Conservation (phyloP, 495 filamentous ascomycete genomes). For the Polyplosphaeria fusca region DNA sequence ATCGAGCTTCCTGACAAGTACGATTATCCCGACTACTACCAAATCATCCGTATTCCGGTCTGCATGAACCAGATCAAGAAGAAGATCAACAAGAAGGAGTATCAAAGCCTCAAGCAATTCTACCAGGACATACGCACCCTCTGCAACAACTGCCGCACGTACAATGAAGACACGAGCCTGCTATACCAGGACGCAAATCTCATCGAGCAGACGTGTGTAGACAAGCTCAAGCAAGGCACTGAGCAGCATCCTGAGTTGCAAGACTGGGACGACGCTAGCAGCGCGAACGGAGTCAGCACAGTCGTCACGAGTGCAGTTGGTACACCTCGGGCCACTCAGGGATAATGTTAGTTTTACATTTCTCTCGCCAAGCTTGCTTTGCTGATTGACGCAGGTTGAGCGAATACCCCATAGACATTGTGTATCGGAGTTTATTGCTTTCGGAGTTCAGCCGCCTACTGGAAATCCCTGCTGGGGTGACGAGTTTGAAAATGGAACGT, state of each 20-base stretch:
- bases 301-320: conserved; percentile 60
- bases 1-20: conserved; percentile 84
- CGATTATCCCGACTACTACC: conserved; percentile 88
- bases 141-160: conserved; percentile 86
- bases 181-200: conserved; percentile 88
- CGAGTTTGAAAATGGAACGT: neutral
- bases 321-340: conserved; percentile 59
- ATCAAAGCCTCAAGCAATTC: conserved; percentile 75
- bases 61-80: conserved; percentile 89
- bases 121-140: conserved; percentile 75
- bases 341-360: conserved; percentile 10
- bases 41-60: conserved; percentile 86
- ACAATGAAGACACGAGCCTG: conserved; percentile 91
- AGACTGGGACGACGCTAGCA: conserved; percentile 61
- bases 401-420: conserved; percentile 4
- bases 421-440: neutral
- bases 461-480: neutral
- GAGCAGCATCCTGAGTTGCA: conserved; percentile 67
- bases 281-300: conserved; percentile 62
- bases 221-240: conserved; percentile 68
- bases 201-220: conserved; percentile 64
- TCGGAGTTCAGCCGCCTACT: neutral
- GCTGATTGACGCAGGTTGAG: conserved; percentile 5
- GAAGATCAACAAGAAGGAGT: conserved; percentile 92
- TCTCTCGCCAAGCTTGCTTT: neutral